Percentiles rank a stretch among this genome's conserved stretches.
Conservation (phyloP, 352 stramenopile genomes). For the Pythium phragmiticola region DNA sequence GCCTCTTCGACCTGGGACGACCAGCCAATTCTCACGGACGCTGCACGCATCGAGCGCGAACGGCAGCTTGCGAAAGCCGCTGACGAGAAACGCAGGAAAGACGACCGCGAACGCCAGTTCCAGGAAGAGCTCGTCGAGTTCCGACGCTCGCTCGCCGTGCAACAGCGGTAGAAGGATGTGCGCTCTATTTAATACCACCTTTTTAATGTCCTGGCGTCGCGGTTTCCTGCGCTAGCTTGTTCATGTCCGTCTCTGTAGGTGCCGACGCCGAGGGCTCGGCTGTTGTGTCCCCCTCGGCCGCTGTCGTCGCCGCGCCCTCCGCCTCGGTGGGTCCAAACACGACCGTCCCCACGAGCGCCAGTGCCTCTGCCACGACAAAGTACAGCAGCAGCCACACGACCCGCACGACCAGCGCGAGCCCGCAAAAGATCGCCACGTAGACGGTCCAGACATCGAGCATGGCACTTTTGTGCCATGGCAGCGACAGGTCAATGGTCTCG, state of each 20-base stretch:
- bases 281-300: neutral
- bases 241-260: neutral
- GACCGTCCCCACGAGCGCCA: slow-evolving; percentile 38
- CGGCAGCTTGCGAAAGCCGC: slow-evolving; percentile 27
- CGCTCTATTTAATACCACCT: slow-evolving; percentile 22
- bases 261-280: neutral
- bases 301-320: neutral
- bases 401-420: slow-evolving; percentile 58
- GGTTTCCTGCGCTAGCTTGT: neutral
- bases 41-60: slow-evolving; percentile 31
- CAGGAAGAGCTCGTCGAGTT: slow-evolving; percentile 60
- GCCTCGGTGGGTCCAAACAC: slow-evolving; percentile 36
- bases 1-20: slow-evolving; percentile 41
- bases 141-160: slow-evolving; percentile 10
- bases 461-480: slow-evolving; percentile 75
- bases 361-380: slow-evolving; percentile 49
- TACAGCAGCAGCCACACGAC: slow-evolving; percentile 71
- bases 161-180: slow-evolving; percentile 1
- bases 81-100: slow-evolving; percentile 27
- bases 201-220: neutral
- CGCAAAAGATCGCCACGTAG: slow-evolving; percentile 67
- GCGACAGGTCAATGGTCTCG: slow-evolving; percentile 59
- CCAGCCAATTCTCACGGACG: slow-evolving; percentile 48
- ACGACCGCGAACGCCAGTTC: slow-evolving; percentile 50
- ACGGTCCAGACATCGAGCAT: slow-evolving; percentile 83